phyloP scores from a whole-genome alignment of 2,329 filamentous ascomycete species.

The Aspergillus ustus region DNA sequence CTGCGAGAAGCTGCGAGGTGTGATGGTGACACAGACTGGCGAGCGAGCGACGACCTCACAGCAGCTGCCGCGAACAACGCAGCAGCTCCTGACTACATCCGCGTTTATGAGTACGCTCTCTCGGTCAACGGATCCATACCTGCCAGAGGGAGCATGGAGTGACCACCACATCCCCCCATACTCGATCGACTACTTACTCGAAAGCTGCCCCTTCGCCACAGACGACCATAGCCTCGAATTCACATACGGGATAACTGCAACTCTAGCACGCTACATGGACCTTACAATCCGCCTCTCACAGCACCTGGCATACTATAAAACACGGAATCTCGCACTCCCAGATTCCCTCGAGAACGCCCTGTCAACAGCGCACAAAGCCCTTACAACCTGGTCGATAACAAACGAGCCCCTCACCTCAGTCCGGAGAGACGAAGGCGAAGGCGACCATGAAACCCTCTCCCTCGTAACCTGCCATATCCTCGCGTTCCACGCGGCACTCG shows the following conservation, averaged over 20 bases:
- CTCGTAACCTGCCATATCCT: constrained; percentile 13
- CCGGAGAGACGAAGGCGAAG: no score
- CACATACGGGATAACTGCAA: constrained; percentile 11
- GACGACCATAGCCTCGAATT: constrained; percentile 6
- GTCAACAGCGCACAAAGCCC: no score
- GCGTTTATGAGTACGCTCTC: constrained; percentile 13
- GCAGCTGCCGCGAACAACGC: no score
- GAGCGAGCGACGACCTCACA: no score
- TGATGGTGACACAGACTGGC: neutral
- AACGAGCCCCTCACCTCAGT: no score
- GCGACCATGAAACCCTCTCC: constrained; percentile 7
- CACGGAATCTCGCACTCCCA: no score
- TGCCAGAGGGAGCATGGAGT: neutral
- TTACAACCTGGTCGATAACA: no score
- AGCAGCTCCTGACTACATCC: neutral
- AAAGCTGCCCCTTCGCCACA: neutral
- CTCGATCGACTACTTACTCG: no score
- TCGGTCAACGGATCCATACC: constrained; percentile 3
- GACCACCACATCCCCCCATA: neutral
- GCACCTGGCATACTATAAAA: neutral
- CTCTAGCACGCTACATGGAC: constrained; percentile 8
- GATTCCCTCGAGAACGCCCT: no score
- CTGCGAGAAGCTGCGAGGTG: neutral
- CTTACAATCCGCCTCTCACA: constrained; percentile 2
- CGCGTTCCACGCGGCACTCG: constrained; percentile 12